These are phyloP conservation scores for Neonectria faginata DNA, from an alignment of 2,329 filamentous ascomycete genomes.

Conservation along the genomic window DNA sequence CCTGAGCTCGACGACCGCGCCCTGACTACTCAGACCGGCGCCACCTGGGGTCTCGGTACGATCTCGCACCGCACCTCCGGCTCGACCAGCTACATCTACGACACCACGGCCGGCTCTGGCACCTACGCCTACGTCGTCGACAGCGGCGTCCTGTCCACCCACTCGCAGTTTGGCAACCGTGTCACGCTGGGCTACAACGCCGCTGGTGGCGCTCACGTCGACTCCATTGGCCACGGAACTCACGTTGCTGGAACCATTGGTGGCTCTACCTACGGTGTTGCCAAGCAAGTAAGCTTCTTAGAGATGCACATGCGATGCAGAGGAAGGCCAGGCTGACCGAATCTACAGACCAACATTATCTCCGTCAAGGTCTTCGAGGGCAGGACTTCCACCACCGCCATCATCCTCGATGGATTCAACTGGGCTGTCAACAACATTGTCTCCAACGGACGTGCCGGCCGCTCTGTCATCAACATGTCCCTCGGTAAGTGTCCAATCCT, in stretches of 20 bases:
- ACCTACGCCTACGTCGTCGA: slow-evolving; percentile 72
- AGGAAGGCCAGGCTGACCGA: neutral
- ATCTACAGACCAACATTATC: slow-evolving; percentile 38
- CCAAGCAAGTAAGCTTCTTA: slow-evolving; percentile 50
- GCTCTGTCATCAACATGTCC: slow-evolving; percentile 55
- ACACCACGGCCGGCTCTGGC: slow-evolving; percentile 60
- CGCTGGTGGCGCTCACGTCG: slow-evolving; percentile 47
- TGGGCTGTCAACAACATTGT: slow-evolving; percentile 54
- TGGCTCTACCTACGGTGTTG: slow-evolving; percentile 56
- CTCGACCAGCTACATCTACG: slow-evolving; percentile 58
- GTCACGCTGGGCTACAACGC: slow-evolving; percentile 56
- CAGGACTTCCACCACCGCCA: slow-evolving; percentile 39
- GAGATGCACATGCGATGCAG: neutral
- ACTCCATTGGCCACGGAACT: slow-evolving; percentile 56
- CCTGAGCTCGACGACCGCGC: slow-evolving; percentile 39
- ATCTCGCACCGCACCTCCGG: slow-evolving; percentile 45
- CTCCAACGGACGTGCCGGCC: slow-evolving; percentile 49
- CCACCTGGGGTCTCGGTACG: slow-evolving; percentile 43
- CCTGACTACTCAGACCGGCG: slow-evolving; percentile 39
- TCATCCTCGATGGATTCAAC: slow-evolving; percentile 55
- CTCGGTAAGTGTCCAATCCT: slow-evolving; percentile 45
- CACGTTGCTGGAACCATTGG: slow-evolving; percentile 57
- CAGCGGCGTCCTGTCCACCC: slow-evolving; percentile 67
- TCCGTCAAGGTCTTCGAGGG: slow-evolving; percentile 51
- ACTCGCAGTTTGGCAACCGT: slow-evolving; percentile 63